phyloP scores from a whole-genome alignment of 164 flowering plant species.

The Paratinospora sagittata region DNA sequence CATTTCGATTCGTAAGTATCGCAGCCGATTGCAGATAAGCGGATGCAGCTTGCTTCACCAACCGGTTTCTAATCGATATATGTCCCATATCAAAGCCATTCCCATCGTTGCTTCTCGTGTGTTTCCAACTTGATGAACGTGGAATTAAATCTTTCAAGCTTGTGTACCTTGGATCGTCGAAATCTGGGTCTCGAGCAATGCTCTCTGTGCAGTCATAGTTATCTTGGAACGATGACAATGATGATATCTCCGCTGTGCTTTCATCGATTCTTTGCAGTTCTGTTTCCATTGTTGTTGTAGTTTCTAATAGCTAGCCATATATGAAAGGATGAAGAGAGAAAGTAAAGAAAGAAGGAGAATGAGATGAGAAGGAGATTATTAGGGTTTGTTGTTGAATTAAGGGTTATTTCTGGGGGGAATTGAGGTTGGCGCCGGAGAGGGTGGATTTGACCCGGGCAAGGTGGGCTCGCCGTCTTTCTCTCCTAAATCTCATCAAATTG shows the following conservation, averaged over 20 bases:
- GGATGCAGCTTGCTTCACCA: slow-evolving; percentile 64
- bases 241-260: background rate
- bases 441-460: too few relatives aligned
- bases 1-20: slow-evolving; percentile 21
- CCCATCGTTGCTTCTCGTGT: slow-evolving; percentile 20
- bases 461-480: too few relatives aligned
- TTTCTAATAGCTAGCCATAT: slow-evolving; percentile 2
- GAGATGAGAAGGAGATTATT: too few relatives aligned
- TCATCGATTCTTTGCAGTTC: slow-evolving; percentile 12
- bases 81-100: too few relatives aligned
- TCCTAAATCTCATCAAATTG: too few relatives aligned
- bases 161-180: slow-evolving; percentile 30
- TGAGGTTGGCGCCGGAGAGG: too few relatives aligned
- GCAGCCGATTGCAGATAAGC: slow-evolving; percentile 55
- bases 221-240: background rate
- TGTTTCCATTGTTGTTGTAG: too few relatives aligned
- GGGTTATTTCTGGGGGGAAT: too few relatives aligned
- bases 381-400: too few relatives aligned
- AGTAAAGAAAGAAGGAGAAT: background rate
- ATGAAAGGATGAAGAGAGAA: slow-evolving; percentile 8
- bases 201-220: too few relatives aligned
- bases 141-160: slow-evolving; percentile 50
- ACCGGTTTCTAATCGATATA: slow-evolving; percentile 39
- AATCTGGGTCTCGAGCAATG: background rate
- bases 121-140: too few relatives aligned